Evolutionary conservation across 108 stramenopile genomes (phyloP), one percentile per base, ranked within the genome.

Genomic region (Fistulifera pelliculosa): DNA sequence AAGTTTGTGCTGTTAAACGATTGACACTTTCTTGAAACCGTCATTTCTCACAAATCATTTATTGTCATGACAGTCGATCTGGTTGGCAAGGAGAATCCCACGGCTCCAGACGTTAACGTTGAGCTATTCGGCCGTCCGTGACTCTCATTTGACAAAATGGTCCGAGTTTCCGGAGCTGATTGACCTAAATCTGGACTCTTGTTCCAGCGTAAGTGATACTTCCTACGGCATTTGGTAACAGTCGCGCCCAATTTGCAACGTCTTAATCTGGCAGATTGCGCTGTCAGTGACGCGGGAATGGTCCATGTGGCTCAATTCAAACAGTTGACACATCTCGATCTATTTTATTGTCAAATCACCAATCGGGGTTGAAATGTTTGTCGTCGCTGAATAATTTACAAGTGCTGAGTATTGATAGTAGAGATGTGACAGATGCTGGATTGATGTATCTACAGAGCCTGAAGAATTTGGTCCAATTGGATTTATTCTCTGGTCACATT

Each of bases 41-140:
- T 12, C 53, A 13, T 13, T 26, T 56, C 56, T 38, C 47, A 25
- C 19, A 21, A 57, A 25, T 57, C 47, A 28, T 43, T 51, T 50
- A 1, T 38, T 50, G 8, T 16, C 42, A 17, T 19, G 25, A 28
- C 49, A 85, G 79, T 2, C 80, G 83, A 10, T 63, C 80, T 10
- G 74, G 80, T n/a, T 92, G 85, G 85, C 90, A 92, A 60, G 85
- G 85, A n/a, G 81, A 54, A 77, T 92, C 42, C 64, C 76, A 19
- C 43, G 55, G 3, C 56, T 92, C 8, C 77, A 79, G 49, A 64
- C 70, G 5, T 69, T 92, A 41, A 77, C 81, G 58, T 63, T 85
- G 14, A 76, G 81, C 52, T 92, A 81, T 48, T 77, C 85, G 25
- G 74, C 56, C 12, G 90, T 92, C n/a, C 38, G 58, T 52, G 86